Conservation (phyloP, 1,139 yeast species). For the Debaryomyces robertsiae region DNA sequence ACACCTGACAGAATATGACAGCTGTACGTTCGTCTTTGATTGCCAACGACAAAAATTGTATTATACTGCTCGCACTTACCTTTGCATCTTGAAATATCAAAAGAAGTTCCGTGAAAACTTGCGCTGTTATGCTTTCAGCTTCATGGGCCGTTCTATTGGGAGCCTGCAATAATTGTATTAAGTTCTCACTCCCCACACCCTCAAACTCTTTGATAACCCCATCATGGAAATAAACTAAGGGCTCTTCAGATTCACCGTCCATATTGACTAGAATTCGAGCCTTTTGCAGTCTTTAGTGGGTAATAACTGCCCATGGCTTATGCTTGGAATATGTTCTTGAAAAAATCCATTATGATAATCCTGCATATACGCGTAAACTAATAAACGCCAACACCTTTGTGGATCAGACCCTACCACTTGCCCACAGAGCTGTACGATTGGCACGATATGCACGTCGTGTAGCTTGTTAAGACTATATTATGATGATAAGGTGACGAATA, state of each 20-base stretch:
- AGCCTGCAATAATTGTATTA: slow-evolving; percentile 33
- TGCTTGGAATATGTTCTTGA: too few relatives aligned
- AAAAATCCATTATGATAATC: not conserved
- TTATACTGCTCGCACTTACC: slow-evolving; percentile 26
- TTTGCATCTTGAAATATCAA: slow-evolving; percentile 31
- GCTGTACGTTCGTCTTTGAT: slow-evolving; percentile 40
- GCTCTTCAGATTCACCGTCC: slow-evolving; percentile 4
- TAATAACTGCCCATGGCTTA: too few relatives aligned
- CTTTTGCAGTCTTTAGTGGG: too few relatives aligned
- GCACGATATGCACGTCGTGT: too few relatives aligned
- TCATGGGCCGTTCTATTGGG: slow-evolving; percentile 21
- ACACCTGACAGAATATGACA: slow-evolving; percentile 44
- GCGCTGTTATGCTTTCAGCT: slow-evolving; percentile 19
- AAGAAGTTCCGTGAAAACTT: slow-evolving; percentile 41
- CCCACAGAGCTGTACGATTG: too few relatives aligned
- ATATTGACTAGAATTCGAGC: slow-evolving; percentile 1
- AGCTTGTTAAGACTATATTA: too few relatives aligned
- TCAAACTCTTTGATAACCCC: slow-evolving; percentile 32
- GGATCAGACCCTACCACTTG: too few relatives aligned
- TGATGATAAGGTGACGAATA: too few relatives aligned
- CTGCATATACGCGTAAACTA: slow-evolving; percentile 3
- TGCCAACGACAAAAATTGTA: slow-evolving; percentile 31
- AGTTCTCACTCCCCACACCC: slow-evolving; percentile 31
- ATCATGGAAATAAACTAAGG: slow-evolving; percentile 28
- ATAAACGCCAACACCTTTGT: too few relatives aligned